Evolutionary conservation across 306 rosid genomes (phyloP).

Genomic region (Glycine latifolia): DNA sequence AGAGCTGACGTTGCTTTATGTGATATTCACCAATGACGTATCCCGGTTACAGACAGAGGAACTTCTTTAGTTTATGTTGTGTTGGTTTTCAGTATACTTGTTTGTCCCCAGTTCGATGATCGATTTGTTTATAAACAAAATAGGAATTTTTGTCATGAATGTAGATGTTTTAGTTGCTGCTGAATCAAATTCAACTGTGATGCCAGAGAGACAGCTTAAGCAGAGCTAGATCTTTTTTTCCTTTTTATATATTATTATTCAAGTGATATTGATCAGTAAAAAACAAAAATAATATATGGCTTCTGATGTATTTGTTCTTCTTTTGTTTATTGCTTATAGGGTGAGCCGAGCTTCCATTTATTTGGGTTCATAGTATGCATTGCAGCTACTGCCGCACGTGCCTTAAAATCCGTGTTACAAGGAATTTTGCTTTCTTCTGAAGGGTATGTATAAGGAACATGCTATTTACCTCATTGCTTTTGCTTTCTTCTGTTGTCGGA

Average conservation of each 20-base stretch:
- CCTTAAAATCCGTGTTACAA: conserved; percentile 91
- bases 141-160: background rate
- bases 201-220: too few relatives aligned
- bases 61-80: conserved; percentile 27
- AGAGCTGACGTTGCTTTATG: background rate
- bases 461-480: background rate
- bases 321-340: conserved; percentile 57
- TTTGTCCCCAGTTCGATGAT: conserved; percentile 24
- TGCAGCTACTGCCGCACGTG: conserved; percentile 99
- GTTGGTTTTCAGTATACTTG: conserved; percentile 3
- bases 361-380: conserved; percentile 93
- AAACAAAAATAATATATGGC: conserved; percentile 12
- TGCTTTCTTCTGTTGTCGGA: background rate
- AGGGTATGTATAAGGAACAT: conserved; percentile 65
- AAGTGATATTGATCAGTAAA: conserved; percentile 5
- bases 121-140: background rate
- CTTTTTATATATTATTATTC: conserved; percentile 14
- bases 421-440: conserved; percentile 98
- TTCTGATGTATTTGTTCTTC: conserved; percentile 37
- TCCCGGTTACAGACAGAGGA: background rate
- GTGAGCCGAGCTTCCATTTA: conserved; percentile 99
- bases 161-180: too few relatives aligned
- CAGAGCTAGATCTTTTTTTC: background rate
- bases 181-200: background rate
- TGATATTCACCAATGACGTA: background rate